Evolutionary conservation across 2,329 filamentous ascomycete genomes (phyloP), one percentile per base, ranked within the genome.

Genomic region (Paecilomyces fulvus): DNA sequence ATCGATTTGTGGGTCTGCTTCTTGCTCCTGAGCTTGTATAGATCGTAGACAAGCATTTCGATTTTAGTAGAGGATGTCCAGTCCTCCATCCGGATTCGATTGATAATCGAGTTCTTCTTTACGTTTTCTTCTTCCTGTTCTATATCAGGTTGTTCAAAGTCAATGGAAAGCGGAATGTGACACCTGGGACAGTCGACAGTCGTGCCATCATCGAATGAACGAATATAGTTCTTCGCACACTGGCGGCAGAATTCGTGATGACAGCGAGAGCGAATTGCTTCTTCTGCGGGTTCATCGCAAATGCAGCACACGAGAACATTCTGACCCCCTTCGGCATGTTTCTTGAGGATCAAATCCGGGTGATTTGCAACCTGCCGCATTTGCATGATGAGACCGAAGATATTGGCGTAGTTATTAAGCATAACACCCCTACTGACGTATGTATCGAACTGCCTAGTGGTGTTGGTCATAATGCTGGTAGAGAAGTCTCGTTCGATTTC

Each of bases 1-100:
- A 97, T 97, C 3, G 90, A 95, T 76, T 99, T 99, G 72, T 94
- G 87, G 0, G 91, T 95, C 60, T 91, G 86, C 70, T 95, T 96
- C 75, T 95, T 89, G 57, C 89, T 95, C 57, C 94, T 86, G 43
- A 97, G 82, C 71, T 89, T 88, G 78, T 95, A 94, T 2, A 99
- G 82, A 67, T 97, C 91, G 67, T 96, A 95, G 9, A 97, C 88
- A 5, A 99, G 83, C 70, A 95, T 86, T 75, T 99, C 94, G 63
- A 99, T 99, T 77, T 99, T 99, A 60, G 92, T 96, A 1, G 91
- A 96, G 0, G 90, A 96, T 0, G 91, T 96, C 94, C 94, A 99
- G 66, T 97, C 89, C 70, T 95, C 90, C 92, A 97, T 96, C 74
- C 92, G 90, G 75, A 99, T 97, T 55, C 94, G 89, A 72, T 97